Evolutionary conservation across 208 protist species (phyloP).

Genomic region (Leishmania martiniquensis): DNA sequence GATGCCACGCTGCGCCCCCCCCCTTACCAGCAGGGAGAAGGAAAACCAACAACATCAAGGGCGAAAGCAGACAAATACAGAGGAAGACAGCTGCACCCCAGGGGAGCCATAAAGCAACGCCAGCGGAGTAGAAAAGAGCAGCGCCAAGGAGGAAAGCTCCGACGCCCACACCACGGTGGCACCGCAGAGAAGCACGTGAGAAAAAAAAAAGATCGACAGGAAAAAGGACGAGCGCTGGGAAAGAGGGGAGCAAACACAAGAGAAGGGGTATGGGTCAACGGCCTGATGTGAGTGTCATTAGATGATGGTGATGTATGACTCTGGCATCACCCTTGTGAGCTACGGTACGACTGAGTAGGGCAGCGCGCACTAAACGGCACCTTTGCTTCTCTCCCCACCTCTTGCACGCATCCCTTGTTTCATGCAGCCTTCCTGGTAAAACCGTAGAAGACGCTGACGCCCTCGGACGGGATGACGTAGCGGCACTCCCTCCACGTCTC

Average conservation of each 20-base stretch:
- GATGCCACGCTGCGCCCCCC: background rate
- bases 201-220: background rate
- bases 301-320: background rate
- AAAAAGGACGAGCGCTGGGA: background rate
- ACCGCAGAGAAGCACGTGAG: background rate
- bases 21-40: background rate
- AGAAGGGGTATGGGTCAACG: background rate
- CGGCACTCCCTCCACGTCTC: slow-evolving; percentile 63
- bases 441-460: slow-evolving; percentile 70
- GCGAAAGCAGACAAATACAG: background rate
- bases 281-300: background rate
- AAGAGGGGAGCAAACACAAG: background rate
- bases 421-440: slow-evolving; percentile 30
- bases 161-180: background rate
- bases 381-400: background rate
- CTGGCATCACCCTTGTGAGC: background rate
- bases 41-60: background rate
- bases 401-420: background rate
- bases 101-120: background rate
- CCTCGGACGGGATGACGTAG: slow-evolving; percentile 82
- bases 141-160: background rate
- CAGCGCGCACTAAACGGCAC: background rate
- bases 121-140: background rate
- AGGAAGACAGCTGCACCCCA: background rate
- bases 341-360: too few species aligned